Evolutionary conservation across 495 filamentous ascomycete species (phyloP), one percentile per base, ranked within the genome.

Genomic region (Astrothelium subdiscretum): DNA sequence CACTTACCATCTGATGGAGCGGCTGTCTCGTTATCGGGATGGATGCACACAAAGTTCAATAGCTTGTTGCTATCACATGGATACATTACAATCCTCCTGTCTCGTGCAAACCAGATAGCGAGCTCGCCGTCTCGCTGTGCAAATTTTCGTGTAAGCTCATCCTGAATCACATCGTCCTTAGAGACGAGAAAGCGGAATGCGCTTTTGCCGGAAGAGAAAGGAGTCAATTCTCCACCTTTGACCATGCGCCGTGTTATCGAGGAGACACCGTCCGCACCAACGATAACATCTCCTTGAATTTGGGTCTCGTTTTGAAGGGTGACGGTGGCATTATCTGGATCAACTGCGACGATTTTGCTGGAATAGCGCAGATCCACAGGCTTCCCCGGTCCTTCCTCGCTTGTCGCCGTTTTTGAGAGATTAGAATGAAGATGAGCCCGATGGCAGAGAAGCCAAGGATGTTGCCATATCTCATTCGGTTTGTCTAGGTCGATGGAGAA

Each of bases 161-260:
- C 80, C 29, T 73, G 73, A 3, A 73, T 67, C 0, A 78, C 77
- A 11, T 70, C 67, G 31, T 78, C 66, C 2, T 76, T 73, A 2
- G 74, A 69, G 1, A 86, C 73, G 2, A 85, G 67, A 67, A 87
- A 86, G n/a, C 84, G 77, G 70, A 83, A 87, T 1, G 84, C 83
- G 58, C 76, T 79, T 62, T 79, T 82, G 6, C 84, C 82, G 5
- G 77, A 79, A 62, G 77, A 71, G 51, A 76, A 75, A 3, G 79
- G 68, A 18, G 72, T 71, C 27, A 73, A 42, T 12, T 73, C 70
- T 13, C 68, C 70, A 26, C 73, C 75, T 31, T 54, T 58, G 29
- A 69, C 27, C 43, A 20, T 54, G 32, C 27, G 24, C 26, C 69
- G 27, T 1, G 65, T 58, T 26, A 13, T 57, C 5, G 69, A 72